Base-by-base conservation (phyloP, 495 filamentous ascomycete species). In the Copromyces sp. region DNA sequence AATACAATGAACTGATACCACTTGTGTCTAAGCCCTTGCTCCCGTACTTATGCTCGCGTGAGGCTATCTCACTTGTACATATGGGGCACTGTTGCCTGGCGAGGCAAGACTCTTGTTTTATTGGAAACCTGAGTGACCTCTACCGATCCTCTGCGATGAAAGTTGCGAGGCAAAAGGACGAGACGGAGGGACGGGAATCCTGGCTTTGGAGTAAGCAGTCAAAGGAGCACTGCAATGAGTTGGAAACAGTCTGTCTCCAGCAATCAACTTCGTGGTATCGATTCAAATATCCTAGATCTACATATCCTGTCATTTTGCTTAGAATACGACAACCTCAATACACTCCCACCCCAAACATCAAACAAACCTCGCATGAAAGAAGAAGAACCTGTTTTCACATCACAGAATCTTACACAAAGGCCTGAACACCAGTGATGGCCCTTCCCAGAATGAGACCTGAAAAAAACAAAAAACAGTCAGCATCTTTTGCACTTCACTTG, bases 381-480 rank as follows among this genome's bases (percentile, higher is more conserved):
- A 12, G 41, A 5, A 37, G 9, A 35, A 32, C 39, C 47, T 75
- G 3, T 73, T 68, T 59, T 39, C 32, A 65, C 53, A 71, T 68
- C 20, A 47, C 53, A 71, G 47, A 69, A 59, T 32, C 24, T 77
- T 76, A 88, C 70, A 82, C 83, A 78, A 90, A 90, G 24, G 88
- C 88, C 76, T 89, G 88, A 20, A 89, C 47, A 4, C 87, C 87
- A 70, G 88, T 90, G 53, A 90, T 89, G 11, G 88, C 88, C 72
- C 88, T 81, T 74, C 88, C 88, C n/a, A 90, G 81, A 69, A 90
- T 90, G 17, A 89, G 81, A 78, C 85, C 87, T 89, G 74, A 47
- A 3, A 24, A 24, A 24, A 75, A 47, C 2, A 44, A 12, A 3
- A 16, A 61, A 9, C 6, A n/a, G 73, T 80, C 39, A 79, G 72